Base-by-base conservation (phyloP, 2,329 filamentous ascomycete species). In the Epichloe bromicola region DNA sequence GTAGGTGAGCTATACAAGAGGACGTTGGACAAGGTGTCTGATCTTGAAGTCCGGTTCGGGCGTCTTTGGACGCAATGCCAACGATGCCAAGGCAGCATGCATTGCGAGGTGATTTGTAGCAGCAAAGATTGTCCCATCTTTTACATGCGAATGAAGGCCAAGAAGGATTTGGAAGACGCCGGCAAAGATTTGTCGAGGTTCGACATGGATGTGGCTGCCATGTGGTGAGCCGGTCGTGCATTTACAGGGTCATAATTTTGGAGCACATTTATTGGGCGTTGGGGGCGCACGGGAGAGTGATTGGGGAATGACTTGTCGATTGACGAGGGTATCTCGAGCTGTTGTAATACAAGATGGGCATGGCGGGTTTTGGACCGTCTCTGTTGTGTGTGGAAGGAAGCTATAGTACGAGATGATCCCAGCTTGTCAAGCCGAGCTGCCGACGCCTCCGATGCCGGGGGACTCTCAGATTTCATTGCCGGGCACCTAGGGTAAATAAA, bases 61-160 rank as follows among this genome's bases (percentile, higher is more conserved):
- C 30, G 47, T 5, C 47, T 49, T 3, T 49, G 47, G 47, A 49
- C 47, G 39, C 47, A 49, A 40, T 49, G 47, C 19, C 47, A 49
- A n/a, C 47, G 47, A 15, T 49, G 47, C 33, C 47, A 49, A n/a
- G 47, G 47, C 8, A 96, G 89, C 71, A 86, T 98, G 78, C 93
- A 98, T 70, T 93, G 88, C 66, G 93, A 98, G 68, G 94, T 98
- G 50, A 97, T 98, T 59, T 98, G 93, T 73, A 90, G 85, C 56
- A 49, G 47, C 6, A 49, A 49, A 20, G 47, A 49, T 5, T 49
- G 47, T 12, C 47, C 47, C 1, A 98, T 98, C 62, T 98, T 98
- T 69, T 98, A 98, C 68, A 98, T 98, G 93, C 83, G 93, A 4
- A 98, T 98, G 93, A 98, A 98, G 76, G 91, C 91, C 34, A 95